Evolutionary conservation across 1,284 basidiomycete species (phyloP), one percentile per base, ranked within the genome.

Genomic region (Erythrobasidium hasegawianum): DNA sequence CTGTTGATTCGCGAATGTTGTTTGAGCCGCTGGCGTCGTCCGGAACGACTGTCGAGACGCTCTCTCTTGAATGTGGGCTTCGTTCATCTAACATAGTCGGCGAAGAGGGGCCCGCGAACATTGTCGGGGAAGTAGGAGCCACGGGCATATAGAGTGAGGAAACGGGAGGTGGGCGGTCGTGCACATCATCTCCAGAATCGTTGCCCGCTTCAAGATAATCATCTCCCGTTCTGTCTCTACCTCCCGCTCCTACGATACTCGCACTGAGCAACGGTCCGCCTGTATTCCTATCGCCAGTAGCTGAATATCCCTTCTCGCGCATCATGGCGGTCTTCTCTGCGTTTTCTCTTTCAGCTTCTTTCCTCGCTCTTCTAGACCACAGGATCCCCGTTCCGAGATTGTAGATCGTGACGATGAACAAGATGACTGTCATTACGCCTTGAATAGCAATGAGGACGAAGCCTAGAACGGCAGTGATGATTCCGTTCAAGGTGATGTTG

Each of bases 391-490:
- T 47, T 10, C 24, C 24, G 11, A 55, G 53, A 33, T 65, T 65
- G 38, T 65, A 65, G 26, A 65, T 18, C 10, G 62, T 66, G 39
- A 72, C 70, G 24, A 73, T 27, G 65, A 74, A 72, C 54, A 74
- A 68, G 50, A 74, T 62, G 27, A 76, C 47, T 27, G 74, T 71
- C 45, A 74, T 72, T 43, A 76, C 68, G 20, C 71, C 59, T 33
- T 71, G 70, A 22, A 78, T 70, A 47, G 75, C 75, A 9, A 83
- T 82, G 43, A 83, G 79, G 66, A 88, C 80, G 61, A 85, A 80
- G 14, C 88, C 88, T 62, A 90, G 84, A 8, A 73, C 86, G 1
- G 87, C 85, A n/a, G 89, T 66, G 33, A 68, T 57, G 70, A 91
- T 90, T 27, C 88, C 81, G 22, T 81, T 78, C 29, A 90, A 80